Evolutionary conservation across 306 rosid species (phyloP), one percentile per base, ranked within the genome.

Genomic region (Phaseolus lunatus): DNA sequence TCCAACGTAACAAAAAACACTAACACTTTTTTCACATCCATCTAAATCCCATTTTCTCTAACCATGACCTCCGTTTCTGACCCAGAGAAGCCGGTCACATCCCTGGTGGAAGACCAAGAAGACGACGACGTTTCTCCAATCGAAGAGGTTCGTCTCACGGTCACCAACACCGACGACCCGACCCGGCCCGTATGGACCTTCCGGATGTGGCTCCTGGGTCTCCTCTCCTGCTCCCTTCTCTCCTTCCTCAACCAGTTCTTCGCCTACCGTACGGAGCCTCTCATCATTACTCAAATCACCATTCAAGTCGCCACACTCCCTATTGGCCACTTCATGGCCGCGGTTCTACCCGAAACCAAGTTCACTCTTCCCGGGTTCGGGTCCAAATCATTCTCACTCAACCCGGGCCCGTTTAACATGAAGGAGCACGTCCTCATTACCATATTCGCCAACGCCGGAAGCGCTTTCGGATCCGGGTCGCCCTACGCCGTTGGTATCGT

Each of bases 191-290:
- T 93, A 18, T 91, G 98, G 98, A 93, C 98, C 3, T 93, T 93
- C 82, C 86, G 97, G 1, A 93, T 93, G 98, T 93, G 98, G 98
- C 75, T 83, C 35, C 41, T 93, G 7, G 96, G 98, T 0, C 66
- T 91, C 0, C 5, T 88, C 79, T 93, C 96, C 0, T 93, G 96
- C 29, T 70, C 82, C 20, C 86, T 90, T 26, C 63, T 91, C 31
- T 89, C 97, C 6, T 93, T 91, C 72, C 90, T 93, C 45, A 91
- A 93, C 84, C 92, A 90, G 47, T 93, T 93, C 89, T 93, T 93
- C 85, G 74, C 93, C 0, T 91, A 89, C 90, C 84, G 95, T 0
- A 93, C 83, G 0, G 92, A 91, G 58, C 96, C 96, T 0, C 89
- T 91, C 19, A 27, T 90, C 57, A 84, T 93, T 10, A 80, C 91